These are phyloP conservation scores for Leucaena leucocephala DNA, from an alignment of 306 rosid genomes.

Conservation along the genomic window DNA sequence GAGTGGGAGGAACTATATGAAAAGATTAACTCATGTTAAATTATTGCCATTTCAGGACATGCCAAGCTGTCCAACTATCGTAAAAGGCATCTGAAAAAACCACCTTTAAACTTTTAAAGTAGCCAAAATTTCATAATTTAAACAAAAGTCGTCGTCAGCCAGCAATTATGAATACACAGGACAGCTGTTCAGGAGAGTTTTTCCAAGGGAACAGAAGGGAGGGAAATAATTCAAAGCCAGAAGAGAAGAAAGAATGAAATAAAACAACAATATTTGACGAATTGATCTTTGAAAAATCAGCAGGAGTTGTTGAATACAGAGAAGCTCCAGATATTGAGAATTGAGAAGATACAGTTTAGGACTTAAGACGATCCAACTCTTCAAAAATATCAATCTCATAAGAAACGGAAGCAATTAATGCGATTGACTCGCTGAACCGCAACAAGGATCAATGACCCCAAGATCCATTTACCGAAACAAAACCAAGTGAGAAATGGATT, in stretches of 20 bases:
- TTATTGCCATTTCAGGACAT: constrained; percentile 2
- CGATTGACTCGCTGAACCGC: not conserved
- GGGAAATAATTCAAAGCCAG: not conserved
- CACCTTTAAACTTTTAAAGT: constrained; percentile 2
- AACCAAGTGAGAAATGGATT: constrained; percentile 7
- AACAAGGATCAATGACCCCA: constrained; percentile 19
- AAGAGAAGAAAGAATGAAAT: not conserved
- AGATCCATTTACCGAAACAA: constrained; percentile 27
- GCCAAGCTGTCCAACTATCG: constrained; percentile 8
- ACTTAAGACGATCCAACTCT: not conserved
- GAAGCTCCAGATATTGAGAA: not conserved
- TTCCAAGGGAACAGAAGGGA: not conserved
- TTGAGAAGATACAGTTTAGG: not conserved
- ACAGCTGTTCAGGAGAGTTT: not conserved
- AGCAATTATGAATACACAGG: not conserved
- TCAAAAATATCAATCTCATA: not conserved
- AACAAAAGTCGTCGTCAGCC: not conserved
- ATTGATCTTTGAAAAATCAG: not conserved
- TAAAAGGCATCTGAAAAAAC: constrained; percentile 24
- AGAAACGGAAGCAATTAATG: not conserved
- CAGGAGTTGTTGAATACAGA: not conserved
- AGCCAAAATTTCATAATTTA: not conserved
- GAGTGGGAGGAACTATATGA: not conserved
- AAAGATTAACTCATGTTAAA: constrained; percentile 4
- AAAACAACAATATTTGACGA: not conserved